Base-by-base conservation (phyloP, 2,329 filamentous ascomycete species). In the Cladosporium sp. region DNA sequence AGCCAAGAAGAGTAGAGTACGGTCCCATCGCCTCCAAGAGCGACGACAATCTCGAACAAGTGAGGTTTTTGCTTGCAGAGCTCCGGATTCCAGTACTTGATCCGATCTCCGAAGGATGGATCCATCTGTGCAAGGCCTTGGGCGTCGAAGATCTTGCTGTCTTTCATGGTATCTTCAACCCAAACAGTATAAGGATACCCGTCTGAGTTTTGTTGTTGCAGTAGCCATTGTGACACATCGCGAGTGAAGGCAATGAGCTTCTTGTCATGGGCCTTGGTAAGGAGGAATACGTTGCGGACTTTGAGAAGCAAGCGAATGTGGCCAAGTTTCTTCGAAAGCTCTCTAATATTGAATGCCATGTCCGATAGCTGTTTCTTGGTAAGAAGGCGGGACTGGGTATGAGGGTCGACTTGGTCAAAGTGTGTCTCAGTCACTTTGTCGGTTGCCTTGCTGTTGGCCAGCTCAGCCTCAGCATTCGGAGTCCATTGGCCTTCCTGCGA, bases 1-100 rank as follows among this genome's bases (percentile, higher is more conserved):
- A 99, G 84, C 93, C 94, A 98, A 75, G 92, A 96, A 4, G 94
- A 92, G 75, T 97, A 98, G 12, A 99, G 83, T 7, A 99, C 94
- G 0, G 95, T 99, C n/a, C 95, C 95, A 76, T 99, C 95, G 14
- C 95, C 95, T 61, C 81, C 76, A 73, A 85, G 80, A 0, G 94
- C 96, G 57, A 99, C 87, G 61, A 96, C 89, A 74, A 99, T 96
- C 78, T 99, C 95, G 75, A 98, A 97, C 0, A 88, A 90, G 72
- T 97, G 92, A 4, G 94, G 94, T 67, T 89, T 86, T 49, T 87
- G 84, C 58, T 85, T 85, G 72, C 93, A 96, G 74, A 97, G 88
- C 64, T 89, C 84, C 67, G 91, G 87, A 54, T 90, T 89, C 95
- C 95, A 99, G 78, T 90, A 96, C 66, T 88, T 87, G 58, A 99